phyloP scores from a whole-genome alignment of 2,329 filamentous ascomycete genomes.

The Penicillium sp. region DNA sequence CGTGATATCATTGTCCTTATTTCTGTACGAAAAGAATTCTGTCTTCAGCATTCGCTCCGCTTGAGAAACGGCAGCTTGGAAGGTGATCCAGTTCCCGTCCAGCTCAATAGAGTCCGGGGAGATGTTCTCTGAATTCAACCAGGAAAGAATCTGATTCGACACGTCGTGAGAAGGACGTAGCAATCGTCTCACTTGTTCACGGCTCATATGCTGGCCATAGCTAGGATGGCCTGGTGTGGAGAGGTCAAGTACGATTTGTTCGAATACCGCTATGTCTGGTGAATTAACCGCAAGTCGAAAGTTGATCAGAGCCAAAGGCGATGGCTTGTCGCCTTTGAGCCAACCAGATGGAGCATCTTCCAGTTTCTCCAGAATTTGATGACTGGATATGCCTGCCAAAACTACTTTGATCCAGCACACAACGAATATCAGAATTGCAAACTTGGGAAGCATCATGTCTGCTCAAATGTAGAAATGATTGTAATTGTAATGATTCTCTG shows the following conservation, averaged over 20 bases:
- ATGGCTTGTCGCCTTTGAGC: constrained; percentile 27
- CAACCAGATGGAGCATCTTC: constrained; percentile 34
- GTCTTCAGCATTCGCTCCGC: constrained; percentile 60
- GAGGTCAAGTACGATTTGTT: constrained; percentile 60
- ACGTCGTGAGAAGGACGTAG: constrained; percentile 54
- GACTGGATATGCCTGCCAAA: constrained; percentile 4
- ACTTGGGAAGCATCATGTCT: background rate
- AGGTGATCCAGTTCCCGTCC: constrained; percentile 62
- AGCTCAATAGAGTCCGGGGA: constrained; percentile 47
- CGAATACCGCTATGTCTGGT: constrained; percentile 52
- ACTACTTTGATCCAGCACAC: constrained; percentile 4
- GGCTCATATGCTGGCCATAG: constrained; percentile 64
- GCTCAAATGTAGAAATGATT: background rate
- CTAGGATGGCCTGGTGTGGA: constrained; percentile 59
- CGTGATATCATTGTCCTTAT: constrained; percentile 41
- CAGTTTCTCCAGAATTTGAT: constrained; percentile 32
- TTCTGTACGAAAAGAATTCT: constrained; percentile 57
- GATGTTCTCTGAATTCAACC: constrained; percentile 57
- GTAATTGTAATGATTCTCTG: background rate
- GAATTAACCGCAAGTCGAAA: constrained; percentile 53
- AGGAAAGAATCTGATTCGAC: constrained; percentile 52
- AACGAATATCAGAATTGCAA: constrained; percentile 8
- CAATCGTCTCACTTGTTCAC: constrained; percentile 57
- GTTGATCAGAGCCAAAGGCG: constrained; percentile 43
- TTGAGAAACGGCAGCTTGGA: constrained; percentile 40